Percentiles rank a stretch among this genome's conserved stretches.
Evolutionary conservation across 768 basidiomycete genomes (phyloP).

Genomic region (Crassisporium funariophilum): DNA sequence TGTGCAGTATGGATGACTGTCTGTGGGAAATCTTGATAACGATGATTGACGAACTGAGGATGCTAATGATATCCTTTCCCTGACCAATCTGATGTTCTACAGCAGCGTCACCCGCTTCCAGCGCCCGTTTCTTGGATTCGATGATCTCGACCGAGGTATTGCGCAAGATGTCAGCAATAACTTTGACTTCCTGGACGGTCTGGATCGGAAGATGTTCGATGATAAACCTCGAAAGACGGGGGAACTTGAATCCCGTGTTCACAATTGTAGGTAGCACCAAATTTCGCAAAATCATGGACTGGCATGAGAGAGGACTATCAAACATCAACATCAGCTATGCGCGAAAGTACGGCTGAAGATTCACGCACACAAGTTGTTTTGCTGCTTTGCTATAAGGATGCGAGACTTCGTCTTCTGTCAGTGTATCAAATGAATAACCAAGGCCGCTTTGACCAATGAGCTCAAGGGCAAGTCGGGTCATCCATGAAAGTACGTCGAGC

Average conservation of each 20-base stretch:
- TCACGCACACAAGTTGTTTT: constrained; percentile 16
- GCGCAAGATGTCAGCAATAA: constrained; percentile 32
- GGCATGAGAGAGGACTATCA: background rate
- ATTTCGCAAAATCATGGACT: background rate
- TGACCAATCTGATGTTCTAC: constrained; percentile 31
- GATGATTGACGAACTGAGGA: constrained; percentile 31
- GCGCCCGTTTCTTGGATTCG: constrained; percentile 31
- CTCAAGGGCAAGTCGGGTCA: constrained; percentile 37
- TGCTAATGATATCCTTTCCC: constrained; percentile 45
- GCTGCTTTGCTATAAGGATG: constrained; percentile 13
- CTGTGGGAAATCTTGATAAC: background rate
- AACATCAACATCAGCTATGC: background rate
- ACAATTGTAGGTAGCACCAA: constrained; percentile 1
- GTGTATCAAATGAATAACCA: constrained; percentile 37
- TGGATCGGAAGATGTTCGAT: constrained; percentile 32
- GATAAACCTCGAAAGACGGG: constrained; percentile 31
- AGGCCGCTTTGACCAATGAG: constrained; percentile 40
- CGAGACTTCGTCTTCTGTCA: constrained; percentile 20
- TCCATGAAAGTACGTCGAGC: constrained; percentile 34
- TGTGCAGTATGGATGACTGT: constrained; percentile 17
- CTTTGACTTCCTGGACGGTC: constrained; percentile 27
- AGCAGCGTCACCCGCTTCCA: constrained; percentile 32
- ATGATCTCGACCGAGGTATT: constrained; percentile 36
- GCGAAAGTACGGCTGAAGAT: background rate
- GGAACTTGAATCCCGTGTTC: constrained; percentile 27